Evolutionary conservation across 108 stramenopile genomes (phyloP).

Genomic region (Cyclotella sp.): DNA sequence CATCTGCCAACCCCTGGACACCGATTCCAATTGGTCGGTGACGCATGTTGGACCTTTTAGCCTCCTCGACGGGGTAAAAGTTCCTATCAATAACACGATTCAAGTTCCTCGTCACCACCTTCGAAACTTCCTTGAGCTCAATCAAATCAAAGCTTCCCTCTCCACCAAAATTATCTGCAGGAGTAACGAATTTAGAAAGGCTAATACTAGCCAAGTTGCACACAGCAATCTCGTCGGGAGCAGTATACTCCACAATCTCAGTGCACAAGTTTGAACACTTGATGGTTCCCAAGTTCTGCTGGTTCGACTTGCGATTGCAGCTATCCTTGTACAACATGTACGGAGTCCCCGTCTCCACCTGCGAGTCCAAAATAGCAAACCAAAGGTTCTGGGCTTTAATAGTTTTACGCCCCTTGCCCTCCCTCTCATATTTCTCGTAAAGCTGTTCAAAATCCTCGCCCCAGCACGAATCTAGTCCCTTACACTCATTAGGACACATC

Average conservation of each 20-base stretch:
- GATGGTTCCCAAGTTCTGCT: constrained; percentile 98
- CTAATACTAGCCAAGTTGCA: constrained; percentile 99
- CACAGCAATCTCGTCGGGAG: constrained; percentile 98
- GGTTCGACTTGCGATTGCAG: constrained; percentile 98
- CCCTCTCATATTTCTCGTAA: constrained; percentile 94
- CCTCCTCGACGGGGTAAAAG: constrained; percentile 96
- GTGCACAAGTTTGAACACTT: constrained; percentile 97
- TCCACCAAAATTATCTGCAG: constrained; percentile 53
- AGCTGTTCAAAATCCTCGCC: constrained; percentile 94
- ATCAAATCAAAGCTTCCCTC: constrained; percentile 86
- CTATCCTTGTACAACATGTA: constrained; percentile 99
- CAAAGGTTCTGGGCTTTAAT: constrained; percentile 97
- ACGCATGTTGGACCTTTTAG: constrained; percentile 90
- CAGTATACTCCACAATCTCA: constrained; percentile 99
- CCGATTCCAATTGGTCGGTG: constrained; percentile 99
- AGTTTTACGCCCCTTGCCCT: constrained; percentile 90
- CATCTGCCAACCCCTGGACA: constrained; percentile 99
- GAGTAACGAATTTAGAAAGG: constrained; percentile 91
- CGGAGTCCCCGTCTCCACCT: constrained; percentile 99
- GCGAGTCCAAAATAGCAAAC: constrained; percentile 97
- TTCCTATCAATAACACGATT: constrained; percentile 98
- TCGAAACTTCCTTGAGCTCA: constrained; percentile 84
- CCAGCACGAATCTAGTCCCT: constrained; percentile 90
- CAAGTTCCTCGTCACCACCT: constrained; percentile 96
- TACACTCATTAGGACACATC: constrained; percentile 95